Evolutionary conservation across 345 rosid genomes (phyloP), one percentile per base, ranked within the genome.

Genomic region (Murraya koenigii): DNA sequence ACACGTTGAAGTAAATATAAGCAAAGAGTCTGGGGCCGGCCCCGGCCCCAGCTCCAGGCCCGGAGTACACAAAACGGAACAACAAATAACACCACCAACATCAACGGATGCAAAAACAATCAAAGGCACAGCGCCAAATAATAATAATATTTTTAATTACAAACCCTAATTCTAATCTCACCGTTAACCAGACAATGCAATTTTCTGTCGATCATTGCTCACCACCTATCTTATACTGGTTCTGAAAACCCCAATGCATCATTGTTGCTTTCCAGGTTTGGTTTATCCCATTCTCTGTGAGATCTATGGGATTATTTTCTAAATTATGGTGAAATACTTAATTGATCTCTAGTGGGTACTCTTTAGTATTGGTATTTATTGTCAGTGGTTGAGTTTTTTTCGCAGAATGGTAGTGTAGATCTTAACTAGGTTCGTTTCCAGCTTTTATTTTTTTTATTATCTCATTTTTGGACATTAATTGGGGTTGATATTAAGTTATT

Each of bases 221-320:
- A 26, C 39, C 6, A 11, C 15, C 69, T 6, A n/a, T 63, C 60
- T 74, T 35, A 4, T 22, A 39, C 44, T 20, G 61, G 69, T 39
- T 62, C 41, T 28, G 36, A 17, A 6, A 8, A 54, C 74, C 60
- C 60, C 13, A 35, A 49, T 20, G 1, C 9, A 20, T 70, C 74
- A 28, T 20, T 52, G 5, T 33, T 54, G 36, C 15, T 49, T 47
- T 22, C 49, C 49, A 62, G 61, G 49, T 75, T 33, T 75, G 70
- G 65, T 44, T 30, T 63, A 14, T 62, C 13, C 19, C 35, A 32
- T 25, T 59, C 28, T 74, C 26, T 30, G 54, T 66, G 4, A 70
- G 82, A 82, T 82, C 85, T 78, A n/a, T 58, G 38, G 54, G 17
- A 6, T 65, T 74, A 61, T 77, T 62, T 67, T 33, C 26, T 61